Conservation (phyloP, 2,329 filamentous ascomycete species). For the Leptographium galeiforme region DNA sequence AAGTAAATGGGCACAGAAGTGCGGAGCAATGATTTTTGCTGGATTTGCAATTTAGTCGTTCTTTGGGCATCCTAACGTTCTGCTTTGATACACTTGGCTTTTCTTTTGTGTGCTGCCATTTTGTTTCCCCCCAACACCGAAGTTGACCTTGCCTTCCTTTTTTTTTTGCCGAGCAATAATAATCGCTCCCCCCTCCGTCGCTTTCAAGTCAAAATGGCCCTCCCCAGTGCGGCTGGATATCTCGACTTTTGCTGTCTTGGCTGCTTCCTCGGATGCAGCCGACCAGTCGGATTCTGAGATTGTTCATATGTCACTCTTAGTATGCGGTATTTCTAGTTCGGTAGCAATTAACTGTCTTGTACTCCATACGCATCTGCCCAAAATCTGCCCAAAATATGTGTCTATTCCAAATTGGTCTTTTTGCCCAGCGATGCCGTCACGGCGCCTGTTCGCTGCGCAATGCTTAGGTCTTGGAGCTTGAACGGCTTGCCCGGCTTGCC, state of each 20-base stretch:
- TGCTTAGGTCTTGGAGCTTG: conserved; percentile 31
- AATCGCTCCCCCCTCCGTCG: too few species aligned
- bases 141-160: too few species aligned
- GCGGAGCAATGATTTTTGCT: neutral
- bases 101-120: neutral
- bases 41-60: too few species aligned
- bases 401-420: conserved; percentile 68
- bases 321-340: neutral
- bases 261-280: neutral
- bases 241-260: neutral
- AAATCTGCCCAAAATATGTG: too few species aligned
- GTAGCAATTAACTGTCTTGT: neutral
- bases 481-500: conserved; percentile 12
- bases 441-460: conserved; percentile 59
- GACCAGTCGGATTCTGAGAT: neutral
- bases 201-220: too few species aligned
- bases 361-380: neutral
- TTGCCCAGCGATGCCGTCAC: conserved; percentile 68
- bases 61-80: too few species aligned
- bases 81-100: too few species aligned
- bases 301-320: neutral
- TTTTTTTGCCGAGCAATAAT: too few species aligned
- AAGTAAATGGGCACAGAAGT: conserved; percentile 6
- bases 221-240: too few species aligned
- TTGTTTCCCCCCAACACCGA: neutral